Base-by-base conservation (phyloP, 2,329 filamentous ascomycete species). In the Aspergillus versicolor region DNA sequence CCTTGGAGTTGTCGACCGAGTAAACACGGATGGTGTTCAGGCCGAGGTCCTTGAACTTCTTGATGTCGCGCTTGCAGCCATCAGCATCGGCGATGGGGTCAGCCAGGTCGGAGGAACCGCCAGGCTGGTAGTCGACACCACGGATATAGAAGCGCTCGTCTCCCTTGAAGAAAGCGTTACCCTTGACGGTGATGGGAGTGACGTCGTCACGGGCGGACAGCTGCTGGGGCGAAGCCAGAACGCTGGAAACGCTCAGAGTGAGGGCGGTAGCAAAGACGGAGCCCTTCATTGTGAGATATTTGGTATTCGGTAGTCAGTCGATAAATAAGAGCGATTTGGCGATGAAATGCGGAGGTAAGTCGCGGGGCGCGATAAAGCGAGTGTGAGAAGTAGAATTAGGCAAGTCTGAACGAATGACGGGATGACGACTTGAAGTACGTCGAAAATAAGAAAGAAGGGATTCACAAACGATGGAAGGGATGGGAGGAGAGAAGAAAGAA, bases 11-110 rank as follows among this genome's bases (percentile, higher is more conserved):
- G 81, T 97, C 92, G 65, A 95, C 87, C 15, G 89, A 91, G 83
- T 96, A 97, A 61, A 96, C 89, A 75, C 92, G 92, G 71, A 97
- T 82, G 24, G 91, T 92, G 82, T 97, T 97, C 77, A 96, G 80
- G 48, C 92, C 91, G 50, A 97, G 82, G 64, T 91, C 84, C 80
- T 90, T 84, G 85, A 96, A 96, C 72, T 91, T 81, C 51, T 79
- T 77, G 66, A 96, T 88, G 70, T 96, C 91, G 63, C 92, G 88
- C 73, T 84, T 82, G 84, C 92, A 96, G 69, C 82, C 77, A 3
- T 75, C 75, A 22, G 79, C 70, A 67, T 95, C 87, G 61, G 90
- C 87, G 52, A 96, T 87, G 59, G 92, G 91, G 71, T 96, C 92
- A 54, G 78, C 77, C 49, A 84, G 75, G 42, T 85, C 74, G 52